Conservation (phyloP, 2,329 filamentous ascomycete genomes). For the Berkeleyomyces basicola region DNA sequence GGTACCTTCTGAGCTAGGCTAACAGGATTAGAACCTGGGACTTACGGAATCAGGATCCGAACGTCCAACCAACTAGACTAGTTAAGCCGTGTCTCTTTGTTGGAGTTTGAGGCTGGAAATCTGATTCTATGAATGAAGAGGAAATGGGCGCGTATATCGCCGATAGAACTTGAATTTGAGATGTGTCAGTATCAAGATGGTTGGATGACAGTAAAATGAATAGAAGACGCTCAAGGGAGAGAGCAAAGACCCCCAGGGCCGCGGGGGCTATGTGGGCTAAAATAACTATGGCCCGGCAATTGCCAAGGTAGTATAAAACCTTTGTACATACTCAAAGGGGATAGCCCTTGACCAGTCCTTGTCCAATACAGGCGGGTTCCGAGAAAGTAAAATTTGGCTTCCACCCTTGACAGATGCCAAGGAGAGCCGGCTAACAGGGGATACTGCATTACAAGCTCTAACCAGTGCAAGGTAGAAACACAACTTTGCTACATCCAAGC, state of each 20-base stretch:
- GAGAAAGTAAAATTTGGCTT: neutral
- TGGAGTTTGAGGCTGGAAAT: neutral
- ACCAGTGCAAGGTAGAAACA: too few species aligned
- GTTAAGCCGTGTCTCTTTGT: neutral
- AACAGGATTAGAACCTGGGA: slow-evolving; percentile 13
- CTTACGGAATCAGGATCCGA: slow-evolving; percentile 12
- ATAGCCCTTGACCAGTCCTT: neutral
- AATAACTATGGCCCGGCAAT: too few species aligned
- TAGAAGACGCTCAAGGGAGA: neutral
- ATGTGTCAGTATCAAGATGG: neutral
- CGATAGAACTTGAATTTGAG: too few species aligned
- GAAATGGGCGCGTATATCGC: neutral
- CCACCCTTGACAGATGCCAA: neutral
- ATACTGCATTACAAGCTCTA: neutral
- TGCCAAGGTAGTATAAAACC: too few species aligned
- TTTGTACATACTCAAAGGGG: too few species aligned
- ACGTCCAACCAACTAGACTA: slow-evolving; percentile 13
- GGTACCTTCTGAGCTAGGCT: neutral
- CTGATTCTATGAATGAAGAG: neutral
- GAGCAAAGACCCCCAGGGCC: neutral
- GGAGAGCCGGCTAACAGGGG: neutral
- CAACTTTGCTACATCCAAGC: too few species aligned
- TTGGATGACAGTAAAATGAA: neutral
- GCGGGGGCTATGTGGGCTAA: too few species aligned
- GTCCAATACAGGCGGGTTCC: neutral